Conservation (phyloP, 768 basidiomycete genomes). For the Lyophyllum atratum region DNA sequence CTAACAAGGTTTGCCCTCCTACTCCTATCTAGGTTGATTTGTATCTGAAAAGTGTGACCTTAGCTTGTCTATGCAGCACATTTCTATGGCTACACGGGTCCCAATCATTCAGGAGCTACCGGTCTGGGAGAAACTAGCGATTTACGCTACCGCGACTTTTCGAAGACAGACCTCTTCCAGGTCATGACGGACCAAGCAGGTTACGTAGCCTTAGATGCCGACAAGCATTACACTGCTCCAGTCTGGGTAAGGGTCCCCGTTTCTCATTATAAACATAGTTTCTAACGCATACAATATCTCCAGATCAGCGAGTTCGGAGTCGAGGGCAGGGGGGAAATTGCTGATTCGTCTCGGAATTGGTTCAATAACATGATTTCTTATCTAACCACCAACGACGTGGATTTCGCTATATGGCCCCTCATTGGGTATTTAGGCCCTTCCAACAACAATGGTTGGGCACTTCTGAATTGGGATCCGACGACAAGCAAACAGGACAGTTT, state of each 20-base stretch:
- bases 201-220: constrained; percentile 13
- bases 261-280: background rate
- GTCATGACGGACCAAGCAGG: constrained; percentile 14
- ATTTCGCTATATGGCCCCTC: constrained; percentile 19
- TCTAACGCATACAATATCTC: background rate
- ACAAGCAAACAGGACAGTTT: constrained; percentile 9
- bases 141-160: constrained; percentile 15
- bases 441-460: constrained; percentile 18
- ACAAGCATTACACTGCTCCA: constrained; percentile 17
- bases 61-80: constrained; percentile 17
- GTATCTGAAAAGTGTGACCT: background rate
- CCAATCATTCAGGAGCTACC: constrained; percentile 16
- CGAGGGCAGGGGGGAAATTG: constrained; percentile 12
- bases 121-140: constrained; percentile 18
- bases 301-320: constrained; percentile 19
- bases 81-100: constrained; percentile 18
- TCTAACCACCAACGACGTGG: constrained; percentile 13
- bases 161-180: constrained; percentile 9
- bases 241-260: constrained; percentile 6
- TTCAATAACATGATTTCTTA: constrained; percentile 14
- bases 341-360: constrained; percentile 7
- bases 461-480: constrained; percentile 15
- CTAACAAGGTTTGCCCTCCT: constrained; percentile 10
- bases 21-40: background rate
- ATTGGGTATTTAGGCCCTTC: constrained; percentile 12